Percentiles rank a stretch among this genome's conserved stretches.
Conservation (phyloP, 2,329 filamentous ascomycete species). For the Cryphonectria japonica region DNA sequence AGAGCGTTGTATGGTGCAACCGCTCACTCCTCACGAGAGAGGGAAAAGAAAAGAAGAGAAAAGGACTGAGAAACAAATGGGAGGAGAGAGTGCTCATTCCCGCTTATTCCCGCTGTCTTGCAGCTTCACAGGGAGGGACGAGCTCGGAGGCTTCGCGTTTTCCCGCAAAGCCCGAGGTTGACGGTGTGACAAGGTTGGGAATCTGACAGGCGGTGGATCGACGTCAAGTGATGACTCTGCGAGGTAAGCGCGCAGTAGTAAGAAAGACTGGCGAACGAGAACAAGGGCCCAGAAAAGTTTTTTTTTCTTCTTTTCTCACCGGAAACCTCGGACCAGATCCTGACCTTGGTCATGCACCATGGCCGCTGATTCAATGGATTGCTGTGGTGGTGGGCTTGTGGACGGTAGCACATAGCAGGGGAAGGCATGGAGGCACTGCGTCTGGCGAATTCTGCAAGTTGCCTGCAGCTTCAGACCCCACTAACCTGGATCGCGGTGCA, state of each 20-base stretch:
- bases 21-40: background rate
- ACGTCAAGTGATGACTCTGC: slow-evolving; percentile 12
- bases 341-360: slow-evolving; percentile 6
- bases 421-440: background rate
- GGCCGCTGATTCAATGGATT: background rate
- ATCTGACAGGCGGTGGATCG: slow-evolving; percentile 12
- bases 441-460: background rate
- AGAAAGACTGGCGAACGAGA: background rate
- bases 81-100: background rate
- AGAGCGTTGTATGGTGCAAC: background rate
- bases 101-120: background rate
- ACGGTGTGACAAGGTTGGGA: slow-evolving; percentile 17
- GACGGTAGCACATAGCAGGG: background rate
- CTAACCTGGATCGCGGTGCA: background rate
- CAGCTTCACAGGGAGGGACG: background rate
- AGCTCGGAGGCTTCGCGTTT: slow-evolving; percentile 21
- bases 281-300: too few species aligned
- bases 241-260: slow-evolving; percentile 11
- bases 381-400: background rate
- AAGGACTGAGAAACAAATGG: too few species aligned
- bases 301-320: background rate
- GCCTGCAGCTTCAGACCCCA: background rate
- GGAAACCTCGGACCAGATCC: slow-evolving; percentile 14
- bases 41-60: too few species aligned
- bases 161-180: slow-evolving; percentile 13